These are phyloP conservation scores for Dendrobium catenatum DNA, from an alignment of 106 monocot species.

Conservation along the genomic window DNA sequence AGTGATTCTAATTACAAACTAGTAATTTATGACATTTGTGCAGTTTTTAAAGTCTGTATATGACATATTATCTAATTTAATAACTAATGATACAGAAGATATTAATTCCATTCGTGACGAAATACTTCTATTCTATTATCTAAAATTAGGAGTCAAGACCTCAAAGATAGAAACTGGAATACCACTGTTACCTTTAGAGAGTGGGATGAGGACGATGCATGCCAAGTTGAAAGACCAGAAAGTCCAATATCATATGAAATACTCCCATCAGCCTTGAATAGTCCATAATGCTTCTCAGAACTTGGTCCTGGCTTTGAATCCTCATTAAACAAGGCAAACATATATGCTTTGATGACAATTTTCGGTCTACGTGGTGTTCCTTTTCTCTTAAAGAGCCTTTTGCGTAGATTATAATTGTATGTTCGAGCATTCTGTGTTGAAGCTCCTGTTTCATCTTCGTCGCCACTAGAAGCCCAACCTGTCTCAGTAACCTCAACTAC, in stretches of 20 bases:
- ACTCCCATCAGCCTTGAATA: constrained; percentile 87
- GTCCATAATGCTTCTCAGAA: constrained; percentile 80
- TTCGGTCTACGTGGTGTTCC: constrained; percentile 83
- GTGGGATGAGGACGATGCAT: constrained; percentile 27
- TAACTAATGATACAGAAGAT: neutral
- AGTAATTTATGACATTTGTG: neutral
- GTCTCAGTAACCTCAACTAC: constrained; percentile 80
- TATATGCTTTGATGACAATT: constrained; percentile 50
- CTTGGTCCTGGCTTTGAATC: constrained; percentile 59
- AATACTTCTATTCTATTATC: neutral
- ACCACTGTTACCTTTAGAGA: constrained; percentile 36
- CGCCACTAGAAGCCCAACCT: constrained; percentile 84
- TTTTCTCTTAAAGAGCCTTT: constrained; percentile 65
- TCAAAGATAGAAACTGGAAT: neutral
- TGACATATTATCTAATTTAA: neutral
- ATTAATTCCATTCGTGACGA: neutral
- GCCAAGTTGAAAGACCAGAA: constrained; percentile 32
- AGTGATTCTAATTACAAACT: neutral
- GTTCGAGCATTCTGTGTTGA: constrained; percentile 59
- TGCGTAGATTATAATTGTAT: constrained; percentile 79
- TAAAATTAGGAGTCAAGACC: neutral
- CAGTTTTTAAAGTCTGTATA: neutral
- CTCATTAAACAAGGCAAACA: constrained; percentile 94
- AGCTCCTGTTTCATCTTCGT: constrained; percentile 67
- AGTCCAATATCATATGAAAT: constrained; percentile 85